Percentiles rank a stretch among this genome's conserved stretches.
Conservation (phyloP, 1,284 basidiomycete species). For the Clitocybe nebularis region DNA sequence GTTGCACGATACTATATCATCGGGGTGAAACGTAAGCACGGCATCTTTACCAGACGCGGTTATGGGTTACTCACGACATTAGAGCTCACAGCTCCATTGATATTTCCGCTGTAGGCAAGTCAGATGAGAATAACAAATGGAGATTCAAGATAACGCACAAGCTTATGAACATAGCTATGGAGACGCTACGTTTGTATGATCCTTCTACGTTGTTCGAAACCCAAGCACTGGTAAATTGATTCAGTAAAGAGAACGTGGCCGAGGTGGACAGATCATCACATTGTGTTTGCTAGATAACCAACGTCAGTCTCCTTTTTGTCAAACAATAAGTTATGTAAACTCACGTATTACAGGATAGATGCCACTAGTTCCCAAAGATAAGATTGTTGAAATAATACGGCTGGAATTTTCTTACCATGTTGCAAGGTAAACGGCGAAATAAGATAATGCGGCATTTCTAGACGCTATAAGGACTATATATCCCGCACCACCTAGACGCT, state of each 20-base stretch:
- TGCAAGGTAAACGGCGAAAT: conserved; percentile 69
- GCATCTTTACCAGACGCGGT: no score
- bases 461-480: conserved; percentile 69
- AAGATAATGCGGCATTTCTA: conserved; percentile 58
- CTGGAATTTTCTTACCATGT: conserved; percentile 40
- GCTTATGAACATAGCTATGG: conserved; percentile 66
- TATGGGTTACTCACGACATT: conserved; percentile 50
- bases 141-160: conserved; percentile 37
- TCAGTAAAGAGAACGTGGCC: conserved; percentile 10
- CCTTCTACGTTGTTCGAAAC: conserved; percentile 73
- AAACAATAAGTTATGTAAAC: conserved; percentile 21
- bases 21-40: no score
- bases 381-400: neutral
- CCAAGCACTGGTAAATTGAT: conserved; percentile 47
- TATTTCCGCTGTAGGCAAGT: conserved; percentile 45
- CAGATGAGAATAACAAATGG: neutral
- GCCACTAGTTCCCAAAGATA: conserved; percentile 36
- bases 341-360: conserved; percentile 69
- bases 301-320: neutral
- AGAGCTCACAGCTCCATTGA: conserved; percentile 69
- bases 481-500: conserved; percentile 40
- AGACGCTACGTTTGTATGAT: conserved; percentile 71
- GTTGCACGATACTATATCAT: conserved; percentile 52
- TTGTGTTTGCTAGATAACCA: conserved; percentile 50
- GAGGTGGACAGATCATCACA: conserved; percentile 34